phyloP scores from a whole-genome alignment of 2,329 filamentous ascomycete species.

The Penicillium fuscoglaucum region DNA sequence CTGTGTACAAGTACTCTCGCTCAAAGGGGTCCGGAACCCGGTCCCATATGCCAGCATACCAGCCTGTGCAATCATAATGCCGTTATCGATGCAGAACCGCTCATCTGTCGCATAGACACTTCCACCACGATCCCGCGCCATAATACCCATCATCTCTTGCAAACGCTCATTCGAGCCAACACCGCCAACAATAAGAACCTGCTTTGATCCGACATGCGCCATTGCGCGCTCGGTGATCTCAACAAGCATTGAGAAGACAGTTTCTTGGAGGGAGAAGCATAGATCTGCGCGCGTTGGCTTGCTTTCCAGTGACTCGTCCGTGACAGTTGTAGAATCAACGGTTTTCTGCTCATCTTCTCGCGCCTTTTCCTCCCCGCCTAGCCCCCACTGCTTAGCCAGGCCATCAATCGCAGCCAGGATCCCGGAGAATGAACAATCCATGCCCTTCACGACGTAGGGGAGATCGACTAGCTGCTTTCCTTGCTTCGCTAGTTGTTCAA shows the following conservation, averaged over 20 bases:
- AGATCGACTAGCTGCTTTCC: constrained; percentile 74
- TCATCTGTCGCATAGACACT: constrained; percentile 95
- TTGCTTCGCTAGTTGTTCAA: constrained; percentile 86
- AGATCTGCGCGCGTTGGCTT: constrained; percentile 74
- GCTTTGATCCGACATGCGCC: constrained; percentile 88
- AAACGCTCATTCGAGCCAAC: constrained; percentile 93
- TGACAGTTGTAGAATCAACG: constrained; percentile 24
- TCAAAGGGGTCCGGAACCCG: constrained; percentile 73
- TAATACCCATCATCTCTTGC: constrained; percentile 97
- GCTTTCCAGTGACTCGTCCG: constrained; percentile 36
- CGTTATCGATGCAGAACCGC: constrained; percentile 97
- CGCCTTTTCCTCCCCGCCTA: constrained; percentile 45
- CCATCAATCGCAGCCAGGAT: constrained; percentile 83
- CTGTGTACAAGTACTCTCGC: constrained; percentile 82
- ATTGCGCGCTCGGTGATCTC: constrained; percentile 98
- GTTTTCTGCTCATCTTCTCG: constrained; percentile 49
- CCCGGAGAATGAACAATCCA: constrained; percentile 96
- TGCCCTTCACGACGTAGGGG: constrained; percentile 95
- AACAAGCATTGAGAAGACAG: constrained; percentile 93
- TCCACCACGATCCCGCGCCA: constrained; percentile 85
- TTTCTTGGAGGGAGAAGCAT: constrained; percentile 94
- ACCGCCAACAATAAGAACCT: constrained; percentile 93
- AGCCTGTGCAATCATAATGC: constrained; percentile 99
- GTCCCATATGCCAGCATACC: constrained; percentile 81
- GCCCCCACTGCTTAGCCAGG: constrained; percentile 60